phyloP scores from a whole-genome alignment of 345 rosid species.

The Hirschfeldia incana region DNA sequence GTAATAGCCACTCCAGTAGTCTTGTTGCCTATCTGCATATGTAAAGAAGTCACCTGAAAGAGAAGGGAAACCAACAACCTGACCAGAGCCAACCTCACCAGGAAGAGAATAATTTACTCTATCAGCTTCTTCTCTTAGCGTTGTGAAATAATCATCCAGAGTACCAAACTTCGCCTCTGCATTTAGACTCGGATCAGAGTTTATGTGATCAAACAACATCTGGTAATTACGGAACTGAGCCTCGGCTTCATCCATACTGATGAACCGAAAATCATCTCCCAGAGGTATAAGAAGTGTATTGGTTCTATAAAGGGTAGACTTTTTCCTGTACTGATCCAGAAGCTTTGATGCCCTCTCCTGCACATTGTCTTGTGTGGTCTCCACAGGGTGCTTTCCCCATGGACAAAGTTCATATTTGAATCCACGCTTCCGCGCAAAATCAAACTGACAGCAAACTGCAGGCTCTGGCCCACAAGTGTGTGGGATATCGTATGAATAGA shows the following conservation, averaged over 20 bases:
- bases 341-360: constrained; percentile 80
- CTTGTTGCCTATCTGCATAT: constrained; percentile 88
- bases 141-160: constrained; percentile 79
- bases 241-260: constrained; percentile 84
- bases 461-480: constrained; percentile 99
- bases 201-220: constrained; percentile 81
- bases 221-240: constrained; percentile 96
- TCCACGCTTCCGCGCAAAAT: constrained; percentile 73
- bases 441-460: constrained; percentile 97
- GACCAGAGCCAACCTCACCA: constrained; percentile 77
- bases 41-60: constrained; percentile 97
- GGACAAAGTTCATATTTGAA: constrained; percentile 81
- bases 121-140: constrained; percentile 82
- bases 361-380: constrained; percentile 76
- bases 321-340: constrained; percentile 95
- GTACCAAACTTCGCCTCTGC: constrained; percentile 93
- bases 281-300: constrained; percentile 95
- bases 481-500: constrained; percentile 94
- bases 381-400: constrained; percentile 76
- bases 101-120: constrained; percentile 79
- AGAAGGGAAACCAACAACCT: constrained; percentile 90
- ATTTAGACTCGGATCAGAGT: constrained; percentile 79
- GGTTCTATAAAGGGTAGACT: constrained; percentile 79
- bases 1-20: constrained; percentile 99
- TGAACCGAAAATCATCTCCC: constrained; percentile 94